Base-by-base conservation (phyloP, 2,329 filamentous ascomycete species). In the Aureobasidium sp. region DNA sequence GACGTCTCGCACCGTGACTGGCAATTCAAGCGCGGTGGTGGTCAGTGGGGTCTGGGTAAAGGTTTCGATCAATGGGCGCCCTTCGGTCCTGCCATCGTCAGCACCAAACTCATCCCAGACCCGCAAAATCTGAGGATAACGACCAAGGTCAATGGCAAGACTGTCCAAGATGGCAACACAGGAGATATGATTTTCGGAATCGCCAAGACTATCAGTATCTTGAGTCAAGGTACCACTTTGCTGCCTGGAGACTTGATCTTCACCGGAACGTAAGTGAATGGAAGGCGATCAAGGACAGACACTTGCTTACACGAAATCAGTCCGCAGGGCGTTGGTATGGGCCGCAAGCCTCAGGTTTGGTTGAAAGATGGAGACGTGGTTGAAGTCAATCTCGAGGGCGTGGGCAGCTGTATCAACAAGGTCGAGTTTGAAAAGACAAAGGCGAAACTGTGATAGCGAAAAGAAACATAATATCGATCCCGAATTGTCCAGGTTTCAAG, bases 1-100 rank as follows among this genome's bases (percentile, higher is more conserved):
- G 89, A 93, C 71, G 82, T 93, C n/a, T 90, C 86, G 12, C 88
- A 90, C 74, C 84, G 89, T 44, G 87, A 90, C 66, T 91, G 87
- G 71, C 72, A 71, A 64, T 53, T 67, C 17, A 66, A 67, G 40
- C 50, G 62, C 19, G 60, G 64, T 50, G 61, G 68, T 52, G 62
- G 60, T 54, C 62, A 63, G n/a, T 66, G 67, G 67, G 82, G 80
- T 0, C 75, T 89, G 15, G 87, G 87, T 40, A 91, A 91, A 72
- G 85, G 86, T 3, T 90, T 89, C 66, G 87, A 91, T 72, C 85
- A 85, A 15, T 91, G 87, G 85, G 87, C 86, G 5, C 88, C 87
- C 0, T 87, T 83, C 67, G 87, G 88, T 0, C 88, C 88, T 0
- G 87, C 84, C 1, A 89, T 91, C 65, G 87, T 89, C 8, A 82